Percentiles rank a stretch among this genome's conserved stretches.
Evolutionary conservation across 2,329 filamentous ascomycete species (phyloP).

Genomic region (Hymenoscyphus fructigenus): DNA sequence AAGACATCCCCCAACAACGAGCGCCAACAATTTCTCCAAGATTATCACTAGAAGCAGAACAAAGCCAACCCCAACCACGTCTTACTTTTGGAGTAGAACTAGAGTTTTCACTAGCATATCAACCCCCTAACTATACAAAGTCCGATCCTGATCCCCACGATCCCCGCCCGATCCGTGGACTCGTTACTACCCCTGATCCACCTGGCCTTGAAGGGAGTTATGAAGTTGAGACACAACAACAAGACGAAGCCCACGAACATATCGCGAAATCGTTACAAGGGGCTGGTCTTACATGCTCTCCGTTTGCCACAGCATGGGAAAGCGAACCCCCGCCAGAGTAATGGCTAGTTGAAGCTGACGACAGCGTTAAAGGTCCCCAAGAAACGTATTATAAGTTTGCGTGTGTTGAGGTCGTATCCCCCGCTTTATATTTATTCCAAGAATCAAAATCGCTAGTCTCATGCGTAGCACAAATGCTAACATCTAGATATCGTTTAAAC

Average conservation of each 20-base stretch:
- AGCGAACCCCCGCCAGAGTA: too few relatives aligned
- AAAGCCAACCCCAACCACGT: neutral
- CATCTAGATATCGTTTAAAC: neutral
- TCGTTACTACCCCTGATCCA: neutral
- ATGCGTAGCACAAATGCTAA: neutral
- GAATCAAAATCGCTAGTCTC: neutral
- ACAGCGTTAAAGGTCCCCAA: neutral
- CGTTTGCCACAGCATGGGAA: too few relatives aligned
- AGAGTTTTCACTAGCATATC: neutral
- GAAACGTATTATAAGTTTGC: neutral
- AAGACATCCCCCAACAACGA: too few relatives aligned
- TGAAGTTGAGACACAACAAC: neutral
- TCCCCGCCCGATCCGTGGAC: neutral
- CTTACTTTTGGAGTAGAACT: neutral
- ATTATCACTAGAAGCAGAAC: too few relatives aligned
- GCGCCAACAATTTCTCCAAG: too few relatives aligned
- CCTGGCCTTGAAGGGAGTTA: neutral
- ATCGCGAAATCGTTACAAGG: neutral
- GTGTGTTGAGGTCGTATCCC: neutral
- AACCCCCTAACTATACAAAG: neutral
- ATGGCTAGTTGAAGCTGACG: too few relatives aligned
- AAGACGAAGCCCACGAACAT: neutral
- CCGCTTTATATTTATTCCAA: neutral
- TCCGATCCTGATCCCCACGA: neutral
- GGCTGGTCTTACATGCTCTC: too few relatives aligned